Evolutionary conservation across 169 alveolate species (phyloP).

Genomic region (Miamiensis avidus): DNA sequence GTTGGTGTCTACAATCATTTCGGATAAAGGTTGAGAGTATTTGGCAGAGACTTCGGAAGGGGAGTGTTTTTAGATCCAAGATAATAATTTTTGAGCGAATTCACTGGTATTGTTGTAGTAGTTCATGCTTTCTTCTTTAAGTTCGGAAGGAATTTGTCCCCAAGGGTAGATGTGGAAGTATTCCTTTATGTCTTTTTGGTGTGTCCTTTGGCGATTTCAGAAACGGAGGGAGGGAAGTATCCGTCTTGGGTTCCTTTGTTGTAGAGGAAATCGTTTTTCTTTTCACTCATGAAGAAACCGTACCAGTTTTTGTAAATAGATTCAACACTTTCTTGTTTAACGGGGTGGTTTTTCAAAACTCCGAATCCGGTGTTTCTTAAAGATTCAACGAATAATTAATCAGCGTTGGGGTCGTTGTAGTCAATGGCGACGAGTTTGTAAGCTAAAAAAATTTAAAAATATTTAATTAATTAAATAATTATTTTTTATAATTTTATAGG

Average conservation of each 20-base stretch:
- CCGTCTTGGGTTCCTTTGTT: neutral
- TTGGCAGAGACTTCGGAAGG: neutral
- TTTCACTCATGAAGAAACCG: neutral
- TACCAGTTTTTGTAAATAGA: neutral
- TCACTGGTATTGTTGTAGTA: neutral
- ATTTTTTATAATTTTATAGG: too few species aligned
- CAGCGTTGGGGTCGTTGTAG: neutral
- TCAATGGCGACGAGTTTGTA: neutral
- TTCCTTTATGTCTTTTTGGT: neutral
- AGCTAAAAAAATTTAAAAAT: neutral
- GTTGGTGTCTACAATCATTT: neutral
- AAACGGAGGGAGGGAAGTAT: neutral
- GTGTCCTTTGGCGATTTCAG: neutral
- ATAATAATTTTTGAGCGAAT: neutral
- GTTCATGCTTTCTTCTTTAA: neutral
- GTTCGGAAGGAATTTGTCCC: neutral
- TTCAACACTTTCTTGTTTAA: neutral
- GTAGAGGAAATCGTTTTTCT: neutral
- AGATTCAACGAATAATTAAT: neutral
- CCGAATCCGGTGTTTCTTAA: neutral
- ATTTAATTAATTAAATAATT: too few species aligned
- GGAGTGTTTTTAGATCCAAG: neutral
- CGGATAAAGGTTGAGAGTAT: neutral
- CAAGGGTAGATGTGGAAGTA: neutral
- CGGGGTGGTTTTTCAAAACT: neutral